These are phyloP conservation scores for Ganoderma boninense DNA, from an alignment of 1,284 basidiomycete species.

Conservation along the genomic window DNA sequence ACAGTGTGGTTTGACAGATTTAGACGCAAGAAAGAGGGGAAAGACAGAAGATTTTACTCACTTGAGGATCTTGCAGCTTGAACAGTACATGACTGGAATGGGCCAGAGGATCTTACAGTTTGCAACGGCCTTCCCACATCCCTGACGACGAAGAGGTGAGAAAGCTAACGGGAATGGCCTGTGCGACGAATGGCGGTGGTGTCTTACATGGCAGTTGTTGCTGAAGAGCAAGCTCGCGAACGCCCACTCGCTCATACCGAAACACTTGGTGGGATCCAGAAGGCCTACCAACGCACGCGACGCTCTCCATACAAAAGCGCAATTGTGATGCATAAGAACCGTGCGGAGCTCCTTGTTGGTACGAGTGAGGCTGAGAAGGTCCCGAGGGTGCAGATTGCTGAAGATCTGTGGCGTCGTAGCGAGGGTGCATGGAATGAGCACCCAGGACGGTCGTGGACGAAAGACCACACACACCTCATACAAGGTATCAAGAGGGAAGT, in stretches of 20 bases:
- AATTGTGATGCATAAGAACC: conserved; percentile 17
- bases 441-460: background rate
- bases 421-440: background rate
- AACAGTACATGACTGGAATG: background rate
- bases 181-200: background rate
- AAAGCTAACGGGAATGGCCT: background rate
- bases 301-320: background rate
- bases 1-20: background rate
- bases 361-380: conserved; percentile 27
- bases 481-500: background rate
- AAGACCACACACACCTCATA: background rate
- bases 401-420: conserved; percentile 20
- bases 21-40: background rate
- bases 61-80: background rate
- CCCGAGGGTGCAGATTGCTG: conserved; percentile 24
- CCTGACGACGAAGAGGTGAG: background rate
- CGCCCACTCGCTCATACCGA: conserved; percentile 37
- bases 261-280: background rate
- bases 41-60: background rate
- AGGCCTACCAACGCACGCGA: conserved; percentile 4
- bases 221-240: conserved; percentile 38
- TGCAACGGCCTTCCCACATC: background rate
- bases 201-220: conserved; percentile 32
- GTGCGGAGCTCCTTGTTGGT: conserved; percentile 25
- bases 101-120: background rate